Evolutionary conservation across 805 yeast genomes (phyloP).

Genomic region (Pichia pseudocactophila): DNA sequence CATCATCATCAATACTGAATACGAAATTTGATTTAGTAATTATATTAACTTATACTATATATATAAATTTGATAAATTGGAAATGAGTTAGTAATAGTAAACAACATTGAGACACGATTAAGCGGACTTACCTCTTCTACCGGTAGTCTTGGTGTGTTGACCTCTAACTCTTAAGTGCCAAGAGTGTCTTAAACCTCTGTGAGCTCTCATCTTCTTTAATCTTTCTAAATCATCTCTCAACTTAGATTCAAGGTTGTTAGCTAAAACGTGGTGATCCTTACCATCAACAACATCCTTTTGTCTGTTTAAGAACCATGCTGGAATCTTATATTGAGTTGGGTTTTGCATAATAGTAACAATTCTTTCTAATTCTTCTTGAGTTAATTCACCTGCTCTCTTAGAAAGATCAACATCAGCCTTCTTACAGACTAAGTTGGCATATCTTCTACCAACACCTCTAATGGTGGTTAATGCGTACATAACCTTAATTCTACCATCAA

Average conservation of each 20-base stretch:
- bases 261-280: conserved; percentile 97
- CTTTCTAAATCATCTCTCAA: conserved; percentile 99
- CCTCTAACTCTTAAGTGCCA: conserved; percentile 99
- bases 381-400: conserved; percentile 99
- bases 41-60: background rate
- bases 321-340: conserved; percentile 99
- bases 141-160: conserved; percentile 99
- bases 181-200: conserved; percentile 99
- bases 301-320: conserved; percentile 99
- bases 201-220: conserved; percentile 99
- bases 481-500: conserved; percentile 99
- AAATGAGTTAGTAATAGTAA: background rate
- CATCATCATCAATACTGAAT: background rate
- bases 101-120: conserved; percentile 12
- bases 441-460: conserved; percentile 99
- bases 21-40: background rate
- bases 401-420: conserved; percentile 98
- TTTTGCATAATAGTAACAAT: conserved; percentile 99
- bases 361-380: conserved; percentile 99
- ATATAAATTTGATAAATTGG: background rate
- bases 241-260: conserved; percentile 98
- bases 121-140: conserved; percentile 74
- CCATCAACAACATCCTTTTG: conserved; percentile 98
- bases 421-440: conserved; percentile 99
- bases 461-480: conserved; percentile 99